Conservation (phyloP, 2,329 filamentous ascomycete genomes). For the Microsporum audouinii region DNA sequence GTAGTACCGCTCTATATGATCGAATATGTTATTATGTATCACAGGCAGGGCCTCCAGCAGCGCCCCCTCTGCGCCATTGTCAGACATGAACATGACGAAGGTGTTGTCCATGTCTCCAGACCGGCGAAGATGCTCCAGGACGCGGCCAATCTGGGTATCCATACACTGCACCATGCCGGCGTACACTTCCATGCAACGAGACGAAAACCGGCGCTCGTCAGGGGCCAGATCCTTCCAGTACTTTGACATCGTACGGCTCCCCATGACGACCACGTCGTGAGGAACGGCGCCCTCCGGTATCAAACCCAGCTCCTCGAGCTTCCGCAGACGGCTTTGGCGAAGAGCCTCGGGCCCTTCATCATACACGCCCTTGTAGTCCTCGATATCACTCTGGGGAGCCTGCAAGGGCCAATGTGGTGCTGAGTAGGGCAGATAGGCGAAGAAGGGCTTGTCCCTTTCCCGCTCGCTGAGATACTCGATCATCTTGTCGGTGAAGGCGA, state of each 20-base stretch:
- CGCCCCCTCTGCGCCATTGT: constrained; percentile 52
- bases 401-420: constrained; percentile 55
- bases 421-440: constrained; percentile 50
- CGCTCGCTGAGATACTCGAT: constrained; percentile 42
- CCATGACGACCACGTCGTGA: constrained; percentile 30
- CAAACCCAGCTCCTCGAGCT: constrained; percentile 48
- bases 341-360: constrained; percentile 50
- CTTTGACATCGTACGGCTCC: constrained; percentile 39
- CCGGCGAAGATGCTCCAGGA: constrained; percentile 45
- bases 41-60: constrained; percentile 49
- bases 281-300: constrained; percentile 37
- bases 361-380: constrained; percentile 49
- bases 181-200: constrained; percentile 49
- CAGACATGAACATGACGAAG: constrained; percentile 52
- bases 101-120: constrained; percentile 53
- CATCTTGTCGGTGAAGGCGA: constrained; percentile 44
- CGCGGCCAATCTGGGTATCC: constrained; percentile 49
- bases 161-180: constrained; percentile 55
- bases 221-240: constrained; percentile 27
- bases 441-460: constrained; percentile 43
- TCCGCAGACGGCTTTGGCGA: constrained; percentile 41
- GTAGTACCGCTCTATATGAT: constrained; percentile 47
- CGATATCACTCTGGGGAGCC: constrained; percentile 44
- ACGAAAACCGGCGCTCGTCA: constrained; percentile 32
- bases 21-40: constrained; percentile 43